These are phyloP conservation scores for Oryza meyeriana DNA, from an alignment of 176 grass and related monocot genomes.

Conservation along the genomic window DNA sequence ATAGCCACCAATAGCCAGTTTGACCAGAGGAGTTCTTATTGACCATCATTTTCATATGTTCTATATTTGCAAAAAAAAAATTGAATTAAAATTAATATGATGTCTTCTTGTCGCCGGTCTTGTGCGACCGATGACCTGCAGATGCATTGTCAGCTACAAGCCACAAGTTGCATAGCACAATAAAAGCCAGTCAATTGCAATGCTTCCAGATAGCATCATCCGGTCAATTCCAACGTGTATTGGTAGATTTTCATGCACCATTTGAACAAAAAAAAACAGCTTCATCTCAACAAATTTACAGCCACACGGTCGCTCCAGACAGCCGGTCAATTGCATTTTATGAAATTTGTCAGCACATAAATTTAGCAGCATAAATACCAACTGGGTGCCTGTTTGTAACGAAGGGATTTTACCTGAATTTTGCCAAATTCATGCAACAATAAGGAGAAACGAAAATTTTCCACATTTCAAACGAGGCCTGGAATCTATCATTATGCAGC, in stretches of 20 bases:
- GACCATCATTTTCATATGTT: conserved; percentile 18
- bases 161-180: not conserved
- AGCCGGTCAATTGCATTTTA: not conserved
- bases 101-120: not conserved
- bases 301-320: not conserved
- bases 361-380: not conserved
- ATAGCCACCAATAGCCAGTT: not conserved
- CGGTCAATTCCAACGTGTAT: not conserved
- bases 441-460: not conserved
- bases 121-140: conserved; percentile 4
- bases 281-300: not conserved
- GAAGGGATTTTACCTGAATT: not conserved
- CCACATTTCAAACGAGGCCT: not conserved
- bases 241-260: not conserved
- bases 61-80: not conserved
- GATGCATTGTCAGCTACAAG: not conserved
- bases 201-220: not conserved
- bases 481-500: not conserved
- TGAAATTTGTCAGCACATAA: not conserved
- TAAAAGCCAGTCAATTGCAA: not conserved
- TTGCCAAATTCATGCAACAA: not conserved
- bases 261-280: not conserved
- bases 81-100: not conserved
- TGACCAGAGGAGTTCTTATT: conserved; percentile 25
- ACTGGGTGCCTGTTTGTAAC: not conserved